phyloP scores from a whole-genome alignment of 768 basidiomycete genomes.

The Pholiota conissans region DNA sequence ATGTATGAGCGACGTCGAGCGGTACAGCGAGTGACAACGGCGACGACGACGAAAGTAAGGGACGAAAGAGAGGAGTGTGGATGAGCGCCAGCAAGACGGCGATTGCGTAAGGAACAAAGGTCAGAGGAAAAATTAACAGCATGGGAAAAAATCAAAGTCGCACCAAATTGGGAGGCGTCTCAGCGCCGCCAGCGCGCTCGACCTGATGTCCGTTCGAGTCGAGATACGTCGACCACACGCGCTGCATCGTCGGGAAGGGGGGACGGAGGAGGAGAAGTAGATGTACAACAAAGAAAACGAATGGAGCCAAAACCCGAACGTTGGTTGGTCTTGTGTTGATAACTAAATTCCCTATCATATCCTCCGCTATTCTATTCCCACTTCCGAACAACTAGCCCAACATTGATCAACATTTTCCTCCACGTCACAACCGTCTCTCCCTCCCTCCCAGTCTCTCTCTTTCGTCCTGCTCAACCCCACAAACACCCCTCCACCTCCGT shows the following conservation, averaged over 20 bases:
- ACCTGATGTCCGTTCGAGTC: slow-evolving; percentile 23
- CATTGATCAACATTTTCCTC: neutral
- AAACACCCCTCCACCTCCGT: too few relatives aligned
- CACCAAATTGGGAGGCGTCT: slow-evolving; percentile 13
- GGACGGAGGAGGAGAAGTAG: neutral
- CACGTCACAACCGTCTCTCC: neutral
- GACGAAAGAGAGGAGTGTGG: neutral
- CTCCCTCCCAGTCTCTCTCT: neutral
- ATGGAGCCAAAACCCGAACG: too few relatives aligned
- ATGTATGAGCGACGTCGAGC: too few relatives aligned
- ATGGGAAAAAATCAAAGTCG: neutral
- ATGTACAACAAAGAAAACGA: neutral
- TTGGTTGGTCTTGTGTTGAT: too few relatives aligned
- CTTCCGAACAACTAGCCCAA: neutral
- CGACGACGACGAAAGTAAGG: too few relatives aligned
- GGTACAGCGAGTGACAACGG: too few relatives aligned
- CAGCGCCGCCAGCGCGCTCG: slow-evolving; percentile 6
- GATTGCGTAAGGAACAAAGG: slow-evolving; percentile 12
- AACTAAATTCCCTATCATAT: neutral
- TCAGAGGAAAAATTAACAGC: neutral
- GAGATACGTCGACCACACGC: slow-evolving; percentile 55
- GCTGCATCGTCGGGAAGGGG: slow-evolving; percentile 37
- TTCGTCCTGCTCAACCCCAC: too few relatives aligned
- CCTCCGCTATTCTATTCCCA: neutral
- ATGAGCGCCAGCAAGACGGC: neutral